These are phyloP conservation scores for Coprinopsis sp. DNA, from an alignment of 768 basidiomycete genomes.

Conservation along the genomic window DNA sequence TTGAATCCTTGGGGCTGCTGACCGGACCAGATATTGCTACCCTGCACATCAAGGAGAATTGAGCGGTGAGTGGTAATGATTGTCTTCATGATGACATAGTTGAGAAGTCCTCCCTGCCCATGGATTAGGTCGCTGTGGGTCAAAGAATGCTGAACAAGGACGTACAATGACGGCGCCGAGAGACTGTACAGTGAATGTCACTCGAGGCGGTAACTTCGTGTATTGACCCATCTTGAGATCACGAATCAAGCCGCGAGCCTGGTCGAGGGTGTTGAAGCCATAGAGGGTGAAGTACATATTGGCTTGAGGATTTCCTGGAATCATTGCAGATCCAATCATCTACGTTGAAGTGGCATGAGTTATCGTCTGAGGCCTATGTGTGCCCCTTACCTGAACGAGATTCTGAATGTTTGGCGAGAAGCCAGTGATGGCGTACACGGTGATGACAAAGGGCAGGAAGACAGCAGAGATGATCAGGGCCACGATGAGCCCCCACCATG, in stretches of 20 bases:
- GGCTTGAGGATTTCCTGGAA: constrained; percentile 45
- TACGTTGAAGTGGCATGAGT: constrained; percentile 15
- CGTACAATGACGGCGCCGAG: constrained; percentile 52
- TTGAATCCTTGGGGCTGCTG: constrained; percentile 38
- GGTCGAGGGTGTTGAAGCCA: constrained; percentile 43
- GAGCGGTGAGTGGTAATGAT: constrained; percentile 45
- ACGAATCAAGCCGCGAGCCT: constrained; percentile 48
- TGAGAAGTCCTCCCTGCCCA: constrained; percentile 31
- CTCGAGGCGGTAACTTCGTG: constrained; percentile 60
- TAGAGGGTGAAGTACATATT: constrained; percentile 46
- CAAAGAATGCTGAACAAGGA: not conserved
- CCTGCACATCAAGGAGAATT: constrained; percentile 46
- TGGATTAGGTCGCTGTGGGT: not conserved
- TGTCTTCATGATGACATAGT: constrained; percentile 53
- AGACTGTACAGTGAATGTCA: constrained; percentile 56
- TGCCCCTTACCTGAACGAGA: constrained; percentile 25
- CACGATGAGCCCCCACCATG: constrained; percentile 55
- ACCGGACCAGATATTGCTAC: constrained; percentile 49
- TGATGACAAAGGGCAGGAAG: constrained; percentile 49
- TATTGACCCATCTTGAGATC: constrained; percentile 56
- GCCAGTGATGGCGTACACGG: constrained; percentile 50
- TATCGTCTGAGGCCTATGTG: not conserved
- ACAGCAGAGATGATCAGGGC: constrained; percentile 46
- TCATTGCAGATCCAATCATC: constrained; percentile 47
- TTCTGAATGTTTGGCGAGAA: constrained; percentile 34